Evolutionary conservation across 108 stramenopile species (phyloP).

Genomic region (Asterionellopsis glacialis): DNA sequence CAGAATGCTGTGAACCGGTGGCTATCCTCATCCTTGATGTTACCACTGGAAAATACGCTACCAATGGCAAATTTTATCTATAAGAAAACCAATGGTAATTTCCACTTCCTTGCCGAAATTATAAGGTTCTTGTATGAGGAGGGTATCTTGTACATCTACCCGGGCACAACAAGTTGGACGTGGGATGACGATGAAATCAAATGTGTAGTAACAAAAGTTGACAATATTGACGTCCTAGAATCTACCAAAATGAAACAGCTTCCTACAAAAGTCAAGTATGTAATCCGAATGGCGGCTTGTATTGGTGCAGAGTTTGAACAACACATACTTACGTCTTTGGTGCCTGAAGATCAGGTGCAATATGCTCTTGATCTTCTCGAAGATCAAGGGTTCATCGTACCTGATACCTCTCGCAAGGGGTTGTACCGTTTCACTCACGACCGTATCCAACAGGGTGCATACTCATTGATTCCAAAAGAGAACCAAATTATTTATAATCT

Average conservation of each 20-base stretch:
- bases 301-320: neutral
- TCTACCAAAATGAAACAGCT: neutral
- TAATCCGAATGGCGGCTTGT: neutral
- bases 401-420: neutral
- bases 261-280: neutral
- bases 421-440: neutral
- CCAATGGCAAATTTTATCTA: neutral
- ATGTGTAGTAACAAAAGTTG: neutral
- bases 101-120: neutral
- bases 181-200: conserved; percentile 1
- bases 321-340: neutral
- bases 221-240: neutral
- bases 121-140: neutral
- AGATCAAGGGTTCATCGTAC: neutral
- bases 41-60: neutral
- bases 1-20: no score
- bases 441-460: neutral
- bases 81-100: neutral
- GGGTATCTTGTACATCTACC: neutral
- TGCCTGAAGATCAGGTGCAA: neutral
- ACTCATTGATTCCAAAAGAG: neutral
- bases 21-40: no score
- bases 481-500: neutral
- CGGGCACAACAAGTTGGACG: neutral
- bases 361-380: neutral